phyloP scores from a whole-genome alignment of 164 flowering plant genomes.

The Chimonanthus salicifolius region DNA sequence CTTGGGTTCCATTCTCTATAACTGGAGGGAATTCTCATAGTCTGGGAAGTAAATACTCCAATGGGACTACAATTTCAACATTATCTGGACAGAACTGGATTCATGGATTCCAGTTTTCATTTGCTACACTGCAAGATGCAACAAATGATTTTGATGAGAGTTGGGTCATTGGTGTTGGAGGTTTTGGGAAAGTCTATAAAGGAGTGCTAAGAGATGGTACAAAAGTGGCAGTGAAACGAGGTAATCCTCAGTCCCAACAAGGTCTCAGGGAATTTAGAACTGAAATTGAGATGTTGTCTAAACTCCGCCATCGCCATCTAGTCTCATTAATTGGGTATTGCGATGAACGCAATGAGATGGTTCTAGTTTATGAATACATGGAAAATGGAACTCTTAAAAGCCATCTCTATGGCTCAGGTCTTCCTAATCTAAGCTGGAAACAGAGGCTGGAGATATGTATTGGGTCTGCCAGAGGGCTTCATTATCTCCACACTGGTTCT shows the following conservation, averaged over 20 bases:
- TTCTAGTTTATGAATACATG: conserved; percentile 82
- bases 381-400: conserved; percentile 67
- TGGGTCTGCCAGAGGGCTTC: conserved; percentile 81
- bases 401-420: conserved; percentile 57
- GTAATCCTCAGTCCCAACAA: conserved; percentile 43
- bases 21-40: conserved; percentile 18
- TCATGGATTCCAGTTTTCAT: conserved; percentile 48
- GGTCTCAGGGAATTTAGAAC: conserved; percentile 68
- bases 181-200: conserved; percentile 87
- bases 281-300: conserved; percentile 78
- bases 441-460: conserved; percentile 79
- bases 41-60: conserved; percentile 19
- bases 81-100: conserved; percentile 8
- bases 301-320: conserved; percentile 79
- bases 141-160: conserved; percentile 63
- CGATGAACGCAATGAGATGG: conserved; percentile 67
- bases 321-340: conserved; percentile 86
- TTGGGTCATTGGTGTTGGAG: conserved; percentile 71
- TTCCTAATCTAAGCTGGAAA: conserved; percentile 59
- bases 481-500: conserved; percentile 85
- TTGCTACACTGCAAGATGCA: conserved; percentile 58
- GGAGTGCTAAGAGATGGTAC: conserved; percentile 59
- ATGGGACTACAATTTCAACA: conserved; percentile 21
- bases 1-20: conserved; percentile 15
- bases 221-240: conserved; percentile 74